A percentile compares a stretch with the other conserved stretches of the same genome.
These are phyloP conservation scores for Santalum album DNA, from an alignment of 164 flowering plant genomes.

Conservation along the genomic window DNA sequence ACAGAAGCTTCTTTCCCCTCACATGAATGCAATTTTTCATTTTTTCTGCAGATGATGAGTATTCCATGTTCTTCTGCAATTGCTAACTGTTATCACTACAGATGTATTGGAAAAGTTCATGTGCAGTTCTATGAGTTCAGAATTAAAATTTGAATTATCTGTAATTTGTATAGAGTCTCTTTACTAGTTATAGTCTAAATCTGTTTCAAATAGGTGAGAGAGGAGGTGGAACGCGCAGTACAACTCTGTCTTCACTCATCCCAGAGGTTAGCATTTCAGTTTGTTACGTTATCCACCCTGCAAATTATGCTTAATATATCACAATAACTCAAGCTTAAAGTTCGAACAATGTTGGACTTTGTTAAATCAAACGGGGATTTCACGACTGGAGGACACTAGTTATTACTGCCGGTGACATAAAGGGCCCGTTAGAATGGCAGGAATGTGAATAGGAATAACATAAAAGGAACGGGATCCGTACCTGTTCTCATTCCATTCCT, in stretches of 20 bases:
- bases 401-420: too few relatives aligned
- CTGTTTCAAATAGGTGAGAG: slow-evolving; percentile 38
- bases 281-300: not conserved
- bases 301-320: not conserved
- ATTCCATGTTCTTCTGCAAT: too few relatives aligned
- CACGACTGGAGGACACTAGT: too few relatives aligned
- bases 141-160: not conserved
- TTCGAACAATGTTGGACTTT: too few relatives aligned
- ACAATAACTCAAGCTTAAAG: not conserved
- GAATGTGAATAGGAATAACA: too few relatives aligned
- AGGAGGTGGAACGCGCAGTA: slow-evolving; percentile 38
- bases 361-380: too few relatives aligned
- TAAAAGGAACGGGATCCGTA: not conserved
- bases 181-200: slow-evolving; percentile 1
- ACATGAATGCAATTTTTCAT: too few relatives aligned
- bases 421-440: too few relatives aligned
- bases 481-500: not conserved
- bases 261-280: slow-evolving; percentile 28
- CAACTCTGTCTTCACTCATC: slow-evolving; percentile 6
- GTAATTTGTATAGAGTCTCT: not conserved
- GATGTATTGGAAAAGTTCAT: not conserved
- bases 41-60: too few relatives aligned
- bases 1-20: too few relatives aligned
- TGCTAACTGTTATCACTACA: too few relatives aligned
- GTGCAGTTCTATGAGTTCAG: not conserved